Base-by-base conservation (phyloP, 2,329 filamentous ascomycete species). In the Corynespora cassiicola region DNA sequence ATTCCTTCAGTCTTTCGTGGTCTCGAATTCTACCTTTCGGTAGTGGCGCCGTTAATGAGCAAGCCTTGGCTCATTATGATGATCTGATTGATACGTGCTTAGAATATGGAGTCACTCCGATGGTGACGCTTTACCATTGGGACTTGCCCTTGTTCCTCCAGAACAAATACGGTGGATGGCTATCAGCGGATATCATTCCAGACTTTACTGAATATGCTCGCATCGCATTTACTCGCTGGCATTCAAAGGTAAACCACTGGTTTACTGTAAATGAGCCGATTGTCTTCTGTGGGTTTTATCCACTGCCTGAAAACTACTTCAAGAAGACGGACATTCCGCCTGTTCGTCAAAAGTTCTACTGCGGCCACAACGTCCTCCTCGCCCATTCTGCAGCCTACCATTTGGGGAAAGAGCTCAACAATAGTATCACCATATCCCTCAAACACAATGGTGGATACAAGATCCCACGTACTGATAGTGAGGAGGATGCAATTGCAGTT, bases 11-110 rank as follows among this genome's bases (percentile, higher is more conserved):
- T 2, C 71, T 78, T 27, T 64, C 74, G 0, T 79, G 75, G 75
- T 62, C 69, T 1, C 67, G 76, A 1, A 74, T 78, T 32, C 58
- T 78, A 9, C 76, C 76, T 0, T 78, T 78, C 36, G 73, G 70
- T 3, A 45, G 65, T 0, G 64, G 69, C 0, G 65, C 65, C 1
- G 61, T 79, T 39, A 79, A 78, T 36, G 58, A 74, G 37, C 54
- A 69, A 21, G 75, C 65, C 0, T 55, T 79, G 11, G 57, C 65
- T 3, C 75, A 78, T 40, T 78, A 78, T 42, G 66, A 76, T 21
- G 72, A 76, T 38, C 44, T 78, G 8, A 75, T 78, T 29, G 59
- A 74, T 19, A 68, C 65, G 9, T 63, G 68, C 14, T 50, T 76
- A 0, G 57, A 72, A 23, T 64, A 70, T 5, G 72, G 72, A 4